phyloP scores from a whole-genome alignment of 305 asterid genomes.

The Coffea humblotiana region DNA sequence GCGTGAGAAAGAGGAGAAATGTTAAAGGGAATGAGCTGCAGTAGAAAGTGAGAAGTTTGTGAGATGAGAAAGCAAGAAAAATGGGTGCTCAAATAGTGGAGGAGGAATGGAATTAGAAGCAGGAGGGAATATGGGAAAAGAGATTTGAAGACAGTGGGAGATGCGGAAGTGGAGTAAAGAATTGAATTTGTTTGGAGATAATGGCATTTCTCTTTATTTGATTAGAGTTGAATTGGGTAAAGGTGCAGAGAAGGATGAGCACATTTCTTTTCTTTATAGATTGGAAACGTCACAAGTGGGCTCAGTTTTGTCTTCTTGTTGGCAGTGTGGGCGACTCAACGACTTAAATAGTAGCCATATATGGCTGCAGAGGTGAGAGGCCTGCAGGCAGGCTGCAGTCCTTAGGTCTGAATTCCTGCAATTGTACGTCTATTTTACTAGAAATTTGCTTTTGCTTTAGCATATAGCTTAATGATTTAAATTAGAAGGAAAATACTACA shows the following conservation, averaged over 20 bases:
- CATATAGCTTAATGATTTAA: not conserved
- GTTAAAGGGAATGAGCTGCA: conserved; percentile 1
- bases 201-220: conserved; percentile 14
- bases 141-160: not conserved
- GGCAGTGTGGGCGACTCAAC: conserved; percentile 3
- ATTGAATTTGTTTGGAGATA: not conserved
- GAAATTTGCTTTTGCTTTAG: conserved; percentile 8
- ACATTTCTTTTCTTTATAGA: conserved; percentile 5
- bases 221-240: conserved; percentile 16
- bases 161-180: not conserved
- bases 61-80: not conserved
- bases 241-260: not conserved
- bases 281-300: conserved; percentile 17
- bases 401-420: conserved; percentile 8
- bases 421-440: not conserved
- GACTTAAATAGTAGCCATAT: conserved; percentile 10
- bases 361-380: not conserved
- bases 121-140: conserved; percentile 12
- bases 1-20: not conserved
- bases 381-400: conserved; percentile 10
- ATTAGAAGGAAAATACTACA: not conserved
- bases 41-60: conserved; percentile 8
- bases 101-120: not conserved
- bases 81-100: not conserved
- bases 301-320: conserved; percentile 26